Percentiles rank a stretch among this genome's conserved stretches.
phyloP scores from a whole-genome alignment of 139 green algal species.

The Volvox africanus region DNA sequence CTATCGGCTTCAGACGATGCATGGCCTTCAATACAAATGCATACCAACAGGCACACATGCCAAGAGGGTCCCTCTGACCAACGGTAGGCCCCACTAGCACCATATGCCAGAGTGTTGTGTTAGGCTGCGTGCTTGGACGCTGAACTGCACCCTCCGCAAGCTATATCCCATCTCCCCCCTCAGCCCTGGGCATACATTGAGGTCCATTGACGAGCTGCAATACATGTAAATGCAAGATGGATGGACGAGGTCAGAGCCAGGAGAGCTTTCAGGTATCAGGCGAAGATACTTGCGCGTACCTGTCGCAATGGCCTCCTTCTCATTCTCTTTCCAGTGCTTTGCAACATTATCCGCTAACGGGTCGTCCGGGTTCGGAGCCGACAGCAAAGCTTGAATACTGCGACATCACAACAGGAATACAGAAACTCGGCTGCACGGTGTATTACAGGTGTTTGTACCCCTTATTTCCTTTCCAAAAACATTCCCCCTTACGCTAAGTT shows the following conservation, averaged over 20 bases:
- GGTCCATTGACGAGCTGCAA: slow-evolving; percentile 43
- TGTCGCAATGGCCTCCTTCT: slow-evolving; percentile 86
- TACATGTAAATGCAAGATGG: background rate
- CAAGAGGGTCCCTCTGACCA: too few species aligned
- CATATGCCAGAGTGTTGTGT: too few species aligned
- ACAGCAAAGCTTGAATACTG: slow-evolving; percentile 97
- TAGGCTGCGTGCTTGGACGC: too few species aligned
- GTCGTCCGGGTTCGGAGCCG: slow-evolving; percentile 98
- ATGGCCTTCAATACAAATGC: too few species aligned
- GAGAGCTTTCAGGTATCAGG: too few species aligned
- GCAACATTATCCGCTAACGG: slow-evolving; percentile 96
- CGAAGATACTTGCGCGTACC: slow-evolving; percentile 34
- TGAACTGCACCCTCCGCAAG: too few species aligned
- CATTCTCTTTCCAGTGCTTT: slow-evolving; percentile 97
- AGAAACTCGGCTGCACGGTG: background rate
- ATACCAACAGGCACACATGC: too few species aligned
- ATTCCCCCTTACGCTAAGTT: background rate
- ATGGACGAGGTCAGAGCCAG: background rate
- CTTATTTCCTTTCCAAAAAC: background rate
- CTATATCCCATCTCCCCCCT: too few species aligned
- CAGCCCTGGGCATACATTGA: slow-evolving; percentile 33
- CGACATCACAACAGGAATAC: background rate
- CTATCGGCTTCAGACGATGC: too few species aligned
- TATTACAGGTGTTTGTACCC: background rate
- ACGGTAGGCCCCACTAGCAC: too few species aligned